Conservation (phyloP, 805 yeast genomes). For the Starmerella bombicola region DNA sequence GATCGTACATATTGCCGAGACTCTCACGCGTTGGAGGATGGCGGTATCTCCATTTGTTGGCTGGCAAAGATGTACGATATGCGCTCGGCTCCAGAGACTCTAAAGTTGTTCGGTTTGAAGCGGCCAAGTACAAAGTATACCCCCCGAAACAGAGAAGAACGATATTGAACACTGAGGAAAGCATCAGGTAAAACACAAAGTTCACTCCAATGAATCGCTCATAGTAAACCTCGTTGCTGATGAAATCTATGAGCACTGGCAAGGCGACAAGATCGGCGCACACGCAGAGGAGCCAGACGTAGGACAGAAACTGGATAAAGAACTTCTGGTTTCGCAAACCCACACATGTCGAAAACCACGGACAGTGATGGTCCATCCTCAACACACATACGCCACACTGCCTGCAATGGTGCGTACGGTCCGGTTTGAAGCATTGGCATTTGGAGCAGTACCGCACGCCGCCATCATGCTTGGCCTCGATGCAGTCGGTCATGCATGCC, state of each 20-base stretch:
- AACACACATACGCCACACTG: conserved; percentile 31
- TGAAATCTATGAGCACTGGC: conserved; percentile 14
- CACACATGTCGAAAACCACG: conserved; percentile 86
- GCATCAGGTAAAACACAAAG: conserved; percentile 46
- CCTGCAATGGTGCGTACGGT: conserved; percentile 35
- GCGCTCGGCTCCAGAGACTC: conserved; percentile 42
- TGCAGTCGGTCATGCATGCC: conserved; percentile 21
- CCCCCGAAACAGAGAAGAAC: conserved; percentile 42
- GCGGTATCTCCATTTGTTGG: conserved; percentile 30
- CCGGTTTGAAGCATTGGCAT: conserved; percentile 35
- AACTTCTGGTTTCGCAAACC: conserved; percentile 72
- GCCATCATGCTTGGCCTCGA: conserved; percentile 34
- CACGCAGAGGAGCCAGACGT: conserved; percentile 32
- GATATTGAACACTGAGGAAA: conserved; percentile 41
- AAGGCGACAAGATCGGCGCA: conserved; percentile 8
- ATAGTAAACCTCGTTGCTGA: conserved; percentile 19
- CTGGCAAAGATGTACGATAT: conserved; percentile 29
- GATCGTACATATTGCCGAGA: conserved; percentile 59
- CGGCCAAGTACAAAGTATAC: conserved; percentile 44
- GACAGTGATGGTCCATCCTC: conserved; percentile 59
- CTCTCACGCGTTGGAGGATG: conserved; percentile 35
- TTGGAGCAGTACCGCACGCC: conserved; percentile 31
- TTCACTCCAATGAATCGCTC: conserved; percentile 41
- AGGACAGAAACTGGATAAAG: conserved; percentile 60
- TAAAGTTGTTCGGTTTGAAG: conserved; percentile 63